These are phyloP conservation scores for Thraustotheca clavata DNA, from an alignment of 352 stramenopile genomes.

Conservation along the genomic window DNA sequence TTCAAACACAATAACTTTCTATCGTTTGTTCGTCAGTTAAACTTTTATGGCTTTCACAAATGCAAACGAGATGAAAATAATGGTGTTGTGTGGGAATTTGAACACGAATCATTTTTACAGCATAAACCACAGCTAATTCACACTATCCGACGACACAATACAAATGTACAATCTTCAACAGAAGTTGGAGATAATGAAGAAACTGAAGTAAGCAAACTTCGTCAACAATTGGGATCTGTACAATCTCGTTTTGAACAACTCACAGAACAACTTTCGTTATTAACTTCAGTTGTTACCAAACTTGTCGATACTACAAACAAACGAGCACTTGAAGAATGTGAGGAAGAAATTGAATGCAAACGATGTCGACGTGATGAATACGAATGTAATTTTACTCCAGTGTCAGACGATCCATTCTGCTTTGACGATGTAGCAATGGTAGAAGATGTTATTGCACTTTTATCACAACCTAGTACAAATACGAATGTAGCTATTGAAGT, in stretches of 20 bases:
- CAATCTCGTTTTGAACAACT: constrained; percentile 2
- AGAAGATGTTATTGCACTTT: too few species aligned
- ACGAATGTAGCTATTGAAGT: too few species aligned
- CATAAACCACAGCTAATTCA: constrained; percentile 74
- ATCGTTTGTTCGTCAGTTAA: constrained; percentile 28
- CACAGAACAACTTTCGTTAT: background rate
- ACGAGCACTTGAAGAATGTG: background rate
- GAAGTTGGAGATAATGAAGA: background rate
- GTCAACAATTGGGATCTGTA: constrained; percentile 1
- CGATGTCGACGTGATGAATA: background rate
- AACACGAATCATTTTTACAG: constrained; percentile 83
- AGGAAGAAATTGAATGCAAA: background rate
- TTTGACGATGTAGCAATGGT: too few species aligned
- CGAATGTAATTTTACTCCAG: background rate
- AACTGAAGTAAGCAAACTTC: background rate
- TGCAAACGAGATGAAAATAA: constrained; percentile 20
- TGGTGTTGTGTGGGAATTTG: constrained; percentile 83
- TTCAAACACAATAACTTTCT: constrained; percentile 27
- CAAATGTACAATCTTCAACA: constrained; percentile 24
- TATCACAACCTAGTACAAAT: too few species aligned
- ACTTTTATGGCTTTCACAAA: constrained; percentile 34
- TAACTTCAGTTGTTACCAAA: background rate
- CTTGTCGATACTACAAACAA: background rate
- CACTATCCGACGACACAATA: constrained; percentile 64
- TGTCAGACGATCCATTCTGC: too few species aligned